Evolutionary conservation across 225 moss, liverwort and hornwort genomes (phyloP).

Genomic region (Lunularia cruciata): DNA sequence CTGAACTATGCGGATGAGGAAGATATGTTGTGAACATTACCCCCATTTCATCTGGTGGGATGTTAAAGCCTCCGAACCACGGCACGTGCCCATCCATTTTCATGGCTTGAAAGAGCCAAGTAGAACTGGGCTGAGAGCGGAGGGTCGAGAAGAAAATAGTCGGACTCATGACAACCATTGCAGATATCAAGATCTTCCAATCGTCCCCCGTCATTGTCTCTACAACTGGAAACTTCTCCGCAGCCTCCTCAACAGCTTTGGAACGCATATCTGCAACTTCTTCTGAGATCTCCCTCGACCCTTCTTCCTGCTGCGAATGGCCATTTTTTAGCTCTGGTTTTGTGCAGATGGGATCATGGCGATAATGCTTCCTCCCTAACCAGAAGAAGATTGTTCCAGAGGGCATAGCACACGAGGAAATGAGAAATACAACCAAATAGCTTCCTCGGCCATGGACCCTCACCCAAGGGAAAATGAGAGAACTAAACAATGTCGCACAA

Average conservation of each 20-base stretch:
- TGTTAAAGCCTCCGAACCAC: slow-evolving; percentile 32
- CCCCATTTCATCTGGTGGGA: slow-evolving; percentile 38
- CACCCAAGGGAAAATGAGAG: slow-evolving; percentile 7
- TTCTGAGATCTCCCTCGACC: not conserved
- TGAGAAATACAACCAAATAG: slow-evolving; percentile 21
- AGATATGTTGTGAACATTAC: no score
- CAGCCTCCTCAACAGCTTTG: not conserved
- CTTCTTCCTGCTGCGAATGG: not conserved
- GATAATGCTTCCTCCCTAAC: slow-evolving; percentile 28
- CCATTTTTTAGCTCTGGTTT: not conserved
- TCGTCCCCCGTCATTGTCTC: slow-evolving; percentile 21
- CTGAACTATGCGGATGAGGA: no score
- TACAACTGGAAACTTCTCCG: not conserved
- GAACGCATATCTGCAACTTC: not conserved
- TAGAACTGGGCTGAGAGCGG: slow-evolving; percentile 29
- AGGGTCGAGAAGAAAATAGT: slow-evolving; percentile 33
- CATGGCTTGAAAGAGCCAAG: slow-evolving; percentile 40
- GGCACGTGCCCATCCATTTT: slow-evolving; percentile 33
- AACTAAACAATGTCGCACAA: slow-evolving; percentile 6
- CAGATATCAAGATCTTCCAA: slow-evolving; percentile 24
- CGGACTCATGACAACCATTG: slow-evolving; percentile 26
- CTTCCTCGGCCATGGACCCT: slow-evolving; percentile 17
- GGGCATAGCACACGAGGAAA: slow-evolving; percentile 13
- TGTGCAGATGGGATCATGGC: not conserved
- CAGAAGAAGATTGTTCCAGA: slow-evolving; percentile 20